Percentiles rank a stretch among this genome's conserved stretches.
Evolutionary conservation across 1,284 basidiomycete species (phyloP).

Genomic region (Cystobasidium sp.): DNA sequence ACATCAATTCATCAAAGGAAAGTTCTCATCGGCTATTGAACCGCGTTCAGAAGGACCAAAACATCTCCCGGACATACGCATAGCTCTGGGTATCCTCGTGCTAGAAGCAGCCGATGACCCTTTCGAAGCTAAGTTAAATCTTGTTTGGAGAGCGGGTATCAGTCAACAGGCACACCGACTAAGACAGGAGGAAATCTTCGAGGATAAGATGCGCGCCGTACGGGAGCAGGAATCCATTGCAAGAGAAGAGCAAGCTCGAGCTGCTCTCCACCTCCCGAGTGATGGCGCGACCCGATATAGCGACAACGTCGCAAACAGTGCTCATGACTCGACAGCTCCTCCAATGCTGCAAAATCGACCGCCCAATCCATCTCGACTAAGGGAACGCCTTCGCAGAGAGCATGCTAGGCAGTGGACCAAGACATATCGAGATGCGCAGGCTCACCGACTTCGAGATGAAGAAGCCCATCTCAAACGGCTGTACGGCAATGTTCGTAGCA

Average conservation of each 20-base stretch:
- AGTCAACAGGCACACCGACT: conserved; percentile 75
- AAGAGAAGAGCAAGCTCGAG: neutral
- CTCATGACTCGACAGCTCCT: too few species aligned
- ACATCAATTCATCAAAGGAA: conserved; percentile 57
- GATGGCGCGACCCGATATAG: neutral
- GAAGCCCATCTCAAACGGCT: conserved; percentile 54
- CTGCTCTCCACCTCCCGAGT: neutral
- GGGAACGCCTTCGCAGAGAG: conserved; percentile 73
- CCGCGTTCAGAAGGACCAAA: conserved; percentile 76
- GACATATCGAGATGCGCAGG: conserved; percentile 60
- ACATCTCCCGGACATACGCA: conserved; percentile 64
- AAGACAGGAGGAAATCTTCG: conserved; percentile 66
- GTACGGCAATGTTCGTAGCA: conserved; percentile 45
- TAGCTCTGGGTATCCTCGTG: conserved; percentile 66
- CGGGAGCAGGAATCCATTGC: neutral
- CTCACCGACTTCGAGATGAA: conserved; percentile 61
- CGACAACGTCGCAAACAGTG: neutral
- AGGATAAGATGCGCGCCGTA: conserved; percentile 65
- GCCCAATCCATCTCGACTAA: conserved; percentile 64
- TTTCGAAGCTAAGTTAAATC: conserved; percentile 77
- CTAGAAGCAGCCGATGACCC: conserved; percentile 87
- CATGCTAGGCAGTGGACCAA: conserved; percentile 80
- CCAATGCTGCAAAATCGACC: neutral
- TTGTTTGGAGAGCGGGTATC: conserved; percentile 77
- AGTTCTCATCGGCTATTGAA: conserved; percentile 65